Evolutionary conservation across 495 filamentous ascomycete species (phyloP), one percentile per base, ranked within the genome.

Genomic region (Penicillium chermesinum): DNA sequence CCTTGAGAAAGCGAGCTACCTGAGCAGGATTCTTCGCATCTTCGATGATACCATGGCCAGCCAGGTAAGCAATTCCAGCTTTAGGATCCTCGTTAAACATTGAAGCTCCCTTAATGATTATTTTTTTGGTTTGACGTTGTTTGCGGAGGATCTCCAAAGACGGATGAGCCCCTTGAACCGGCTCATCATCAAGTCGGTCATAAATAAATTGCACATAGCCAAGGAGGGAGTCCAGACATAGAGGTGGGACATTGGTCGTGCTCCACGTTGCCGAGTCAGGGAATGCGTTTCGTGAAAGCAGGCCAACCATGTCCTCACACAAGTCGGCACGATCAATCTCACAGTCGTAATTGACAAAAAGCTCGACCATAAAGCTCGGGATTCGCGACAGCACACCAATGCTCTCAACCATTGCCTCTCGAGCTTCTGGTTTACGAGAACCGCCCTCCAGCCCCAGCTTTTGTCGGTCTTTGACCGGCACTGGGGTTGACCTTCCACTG

Each of bases 261-360:
- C 93, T 99, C 93, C 93, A 99, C 17, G 91, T 97, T 9, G 91
- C 94, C 2, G 93, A 95, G 59, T 99, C 93, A 7, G 93, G 93
- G 55, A 99, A 89, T 8, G 93, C 93, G 59, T 95, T 97, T 46
- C 93, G 77, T 20, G 93, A 90, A 32, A 99, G 75, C 32, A 99
- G 68, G 2, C 93, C 91, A 37, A 99, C 81, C 77, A 97, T 84
- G 58, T 99, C 93, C 65, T 94, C 88, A 58, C 94, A 99, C 2
- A 99, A 66, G 66, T 97, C 93, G 30, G 82, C 84, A 21, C 94
- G 83, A 63, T 97, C 88, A 27, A 90, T 84, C 54, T 96, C 91
- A 53, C 91, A 97, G 67, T 99, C 93, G 59, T 99, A 99, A 68
- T 99, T 99, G 67, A 96, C 80, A 55, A 93, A 97, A 13, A 99